Conservation (phyloP, 495 filamentous ascomycete genomes). For the Copromyces sp. region DNA sequence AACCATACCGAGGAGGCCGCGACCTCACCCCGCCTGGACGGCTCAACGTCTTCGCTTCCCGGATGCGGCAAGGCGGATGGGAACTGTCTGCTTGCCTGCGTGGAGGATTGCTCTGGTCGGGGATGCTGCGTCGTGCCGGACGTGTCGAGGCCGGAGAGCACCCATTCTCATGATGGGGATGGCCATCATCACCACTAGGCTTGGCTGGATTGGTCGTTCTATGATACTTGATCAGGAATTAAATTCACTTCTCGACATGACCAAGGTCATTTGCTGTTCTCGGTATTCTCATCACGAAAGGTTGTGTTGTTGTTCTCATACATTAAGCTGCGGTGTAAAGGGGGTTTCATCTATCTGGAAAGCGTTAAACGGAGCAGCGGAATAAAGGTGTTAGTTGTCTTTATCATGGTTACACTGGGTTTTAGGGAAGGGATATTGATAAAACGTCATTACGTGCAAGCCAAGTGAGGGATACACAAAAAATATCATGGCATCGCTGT, state of each 20-base stretch:
- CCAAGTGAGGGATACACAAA: neutral
- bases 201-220: neutral
- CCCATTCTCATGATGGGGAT: conserved; percentile 8
- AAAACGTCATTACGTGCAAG: neutral
- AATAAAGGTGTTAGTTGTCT: neutral
- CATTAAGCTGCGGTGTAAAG: neutral
- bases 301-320: too few relatives aligned
- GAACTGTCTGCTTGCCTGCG: conserved; percentile 76
- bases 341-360: neutral
- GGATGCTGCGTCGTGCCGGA: conserved; percentile 53
- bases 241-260: neutral
- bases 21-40: conserved; percentile 19
- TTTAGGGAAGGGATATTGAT: neutral
- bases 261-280: neutral
- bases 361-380: neutral
- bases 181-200: conserved; percentile 4
- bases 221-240: neutral
- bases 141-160: conserved; percentile 18
- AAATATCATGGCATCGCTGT: neutral
- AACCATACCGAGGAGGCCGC: conserved; percentile 24
- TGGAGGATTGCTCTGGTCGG: conserved; percentile 63
- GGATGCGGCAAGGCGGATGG: conserved; percentile 44
- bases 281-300: too few relatives aligned
- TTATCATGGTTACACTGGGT: neutral
- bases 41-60: conserved; percentile 31